Evolutionary conservation across 129 eudicot genomes (phyloP), one percentile per base, ranked within the genome.

Genomic region (Logfia minima): DNA sequence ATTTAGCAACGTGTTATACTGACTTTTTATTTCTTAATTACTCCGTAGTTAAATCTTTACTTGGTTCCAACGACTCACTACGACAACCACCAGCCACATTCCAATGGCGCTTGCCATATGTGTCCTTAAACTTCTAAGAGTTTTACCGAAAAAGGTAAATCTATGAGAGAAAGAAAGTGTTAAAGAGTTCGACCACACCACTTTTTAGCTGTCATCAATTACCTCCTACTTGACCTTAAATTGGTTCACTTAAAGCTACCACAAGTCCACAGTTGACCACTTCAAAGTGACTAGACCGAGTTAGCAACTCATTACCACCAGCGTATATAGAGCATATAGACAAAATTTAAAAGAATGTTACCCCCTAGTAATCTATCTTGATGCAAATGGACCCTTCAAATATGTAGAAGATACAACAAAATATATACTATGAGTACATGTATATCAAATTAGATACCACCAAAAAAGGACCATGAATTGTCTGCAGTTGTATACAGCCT

Each of bases 381-480:
- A 55, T 34, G 24, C 55, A 77, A 69, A 78, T 22, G 71, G 52
- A 19, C 65, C 34, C 68, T 9, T 71, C 24, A 65, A 52, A 41
- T 35, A 79, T 65, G 78, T 55, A 66, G 39, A 80, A 66, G 21
- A 23, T 75, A 75, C 76, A 75, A 58, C 39, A 60, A 81, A 74
- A 67, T 68, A 68, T 43, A 74, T 68, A 68, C 41, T 32, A 56
- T 13, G 68, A 74, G 59, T 75, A 75, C 53, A 68, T 48, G 55
- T 68, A 34, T 80, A 66, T 80, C 9, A 71, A 34, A 70, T 80
- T 74, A 75, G 80, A 81, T 69, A 59, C 84, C 80, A 81, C 84
- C 84, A 81, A 81, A 81, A 80, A 35, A 74, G 75, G 84, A 41
- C 84, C 79, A 76, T 81, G 84, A 74, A 67, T 59, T 51, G 41